Evolutionary conservation across 2,329 filamentous ascomycete species (phyloP).

Genomic region (Scedosporium dehoogii): DNA sequence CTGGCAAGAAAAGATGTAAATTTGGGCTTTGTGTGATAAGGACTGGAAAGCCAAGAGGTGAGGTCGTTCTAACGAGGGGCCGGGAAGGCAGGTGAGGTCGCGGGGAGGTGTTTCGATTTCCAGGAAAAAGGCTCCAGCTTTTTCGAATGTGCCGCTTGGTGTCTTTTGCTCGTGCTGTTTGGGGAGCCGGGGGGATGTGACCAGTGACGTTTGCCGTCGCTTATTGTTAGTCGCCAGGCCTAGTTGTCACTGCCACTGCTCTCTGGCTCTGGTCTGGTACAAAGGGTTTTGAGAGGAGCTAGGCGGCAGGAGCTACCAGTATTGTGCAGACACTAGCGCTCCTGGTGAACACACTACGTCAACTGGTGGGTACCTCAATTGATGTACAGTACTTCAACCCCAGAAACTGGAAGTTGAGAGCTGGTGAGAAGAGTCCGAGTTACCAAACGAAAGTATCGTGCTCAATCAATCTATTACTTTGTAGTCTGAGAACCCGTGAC

Average conservation of each 20-base stretch:
- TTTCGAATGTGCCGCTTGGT: background rate
- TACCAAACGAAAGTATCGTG: too few species aligned
- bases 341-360: too few species aligned
- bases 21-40: slow-evolving; percentile 6
- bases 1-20: background rate
- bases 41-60: slow-evolving; percentile 2
- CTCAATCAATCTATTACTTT: too few species aligned
- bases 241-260: background rate
- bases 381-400: too few species aligned
- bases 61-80: slow-evolving; percentile 5
- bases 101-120: slow-evolving; percentile 5
- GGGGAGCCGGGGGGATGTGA: background rate
- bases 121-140: slow-evolving; percentile 3
- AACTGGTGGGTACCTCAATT: too few species aligned
- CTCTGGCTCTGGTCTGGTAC: background rate
- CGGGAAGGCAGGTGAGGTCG: slow-evolving; percentile 5
- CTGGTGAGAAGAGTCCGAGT: too few species aligned
- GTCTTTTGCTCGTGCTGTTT: background rate
- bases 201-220: background rate
- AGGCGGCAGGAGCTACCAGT: too few species aligned
- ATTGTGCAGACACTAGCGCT: too few species aligned
- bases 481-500: too few species aligned
- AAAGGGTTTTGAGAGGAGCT: too few species aligned
- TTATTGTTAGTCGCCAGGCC: background rate
- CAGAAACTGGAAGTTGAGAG: too few species aligned